A percentile compares a stretch with the other conserved stretches of the same genome.
phyloP scores from a whole-genome alignment of 179 eudicot species.

The Heliamphora pulchella region DNA sequence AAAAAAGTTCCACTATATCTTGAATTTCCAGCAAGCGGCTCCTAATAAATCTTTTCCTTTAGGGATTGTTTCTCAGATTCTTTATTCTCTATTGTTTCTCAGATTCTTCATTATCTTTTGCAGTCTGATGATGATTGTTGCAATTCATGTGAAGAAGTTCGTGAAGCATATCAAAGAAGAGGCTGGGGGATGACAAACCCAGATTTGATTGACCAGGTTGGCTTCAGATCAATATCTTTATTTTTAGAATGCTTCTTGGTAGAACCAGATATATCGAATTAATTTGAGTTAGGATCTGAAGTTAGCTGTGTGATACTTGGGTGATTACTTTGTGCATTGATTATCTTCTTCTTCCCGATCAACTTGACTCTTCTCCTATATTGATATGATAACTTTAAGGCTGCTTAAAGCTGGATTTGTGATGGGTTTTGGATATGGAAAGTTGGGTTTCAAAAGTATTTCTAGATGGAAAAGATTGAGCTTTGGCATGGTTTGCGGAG shows the following conservation, averaged over 20 bases:
- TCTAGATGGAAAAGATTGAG: background rate
- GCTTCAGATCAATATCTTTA: slow-evolving; percentile 5
- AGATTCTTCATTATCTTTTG: slow-evolving; percentile 15
- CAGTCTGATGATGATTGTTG: slow-evolving; percentile 93
- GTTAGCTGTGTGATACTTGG: background rate
- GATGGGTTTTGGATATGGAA: background rate
- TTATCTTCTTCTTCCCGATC: no score
- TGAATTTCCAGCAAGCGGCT: background rate
- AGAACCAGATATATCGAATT: background rate
- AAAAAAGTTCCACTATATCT: background rate
- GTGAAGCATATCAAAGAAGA: slow-evolving; percentile 82
- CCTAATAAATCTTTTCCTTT: background rate
- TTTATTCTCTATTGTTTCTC: background rate
- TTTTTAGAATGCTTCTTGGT: background rate
- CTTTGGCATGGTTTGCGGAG: background rate
- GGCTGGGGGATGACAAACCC: slow-evolving; percentile 84
- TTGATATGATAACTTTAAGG: background rate
- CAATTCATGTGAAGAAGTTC: slow-evolving; percentile 96
- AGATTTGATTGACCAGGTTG: slow-evolving; percentile 92
- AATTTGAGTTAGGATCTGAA: background rate
- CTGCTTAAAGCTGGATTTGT: background rate
- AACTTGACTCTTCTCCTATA: no score
- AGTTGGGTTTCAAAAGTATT: no score
- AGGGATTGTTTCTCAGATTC: slow-evolving; percentile 9
- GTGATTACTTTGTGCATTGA: background rate